Evolutionary conservation across 2,329 filamentous ascomycete genomes (phyloP), one percentile per base, ranked within the genome.

Genomic region (Xylariomycetidae sp.): DNA sequence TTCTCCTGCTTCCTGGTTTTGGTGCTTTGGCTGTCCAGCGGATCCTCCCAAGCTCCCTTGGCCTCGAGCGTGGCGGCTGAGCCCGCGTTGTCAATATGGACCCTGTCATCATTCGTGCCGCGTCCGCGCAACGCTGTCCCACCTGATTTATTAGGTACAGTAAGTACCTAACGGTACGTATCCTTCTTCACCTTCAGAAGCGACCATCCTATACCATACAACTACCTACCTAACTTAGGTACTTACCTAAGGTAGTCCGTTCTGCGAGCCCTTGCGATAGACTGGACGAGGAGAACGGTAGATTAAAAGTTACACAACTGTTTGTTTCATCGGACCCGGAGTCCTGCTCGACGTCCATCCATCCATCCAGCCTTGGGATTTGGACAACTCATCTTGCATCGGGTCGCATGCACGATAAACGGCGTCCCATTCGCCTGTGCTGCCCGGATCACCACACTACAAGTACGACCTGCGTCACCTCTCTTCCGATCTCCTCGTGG

Each of bases 321-420:
- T 5, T 29, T 29, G n/a, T 23, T 23, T 23, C 12, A n/a, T n/a
- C n/a, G n/a, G n/a, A n/a, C n/a, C n/a, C n/a, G n/a, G n/a, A n/a
- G n/a, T n/a, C n/a, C n/a, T n/a, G n/a, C n/a, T n/a, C n/a, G n/a
- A n/a, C n/a, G n/a, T n/a, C n/a, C n/a, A n/a, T n/a, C n/a, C n/a
- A n/a, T 23, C 8, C 12, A 8, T 8, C 12, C 20, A 8, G 20
- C 20, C 20, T 23, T 12, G 20, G 13, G 15, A 16, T 16, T 29
- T 35, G 40, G 32, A 42, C 43, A 44, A 42, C 36, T 36, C 40
- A 44, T 46, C 42, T 37, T 42, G 40, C 43, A 44, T 35, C 32
- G 31, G 38, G 26, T 31, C 19, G 14, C 18, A 28, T 40, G 35
- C 42, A 37, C 19, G 25, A 26, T 32, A 14, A 22, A 27, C 22